Conservation (phyloP, 2,329 filamentous ascomycete species). For the Pyrenophora tritici-repentis region DNA sequence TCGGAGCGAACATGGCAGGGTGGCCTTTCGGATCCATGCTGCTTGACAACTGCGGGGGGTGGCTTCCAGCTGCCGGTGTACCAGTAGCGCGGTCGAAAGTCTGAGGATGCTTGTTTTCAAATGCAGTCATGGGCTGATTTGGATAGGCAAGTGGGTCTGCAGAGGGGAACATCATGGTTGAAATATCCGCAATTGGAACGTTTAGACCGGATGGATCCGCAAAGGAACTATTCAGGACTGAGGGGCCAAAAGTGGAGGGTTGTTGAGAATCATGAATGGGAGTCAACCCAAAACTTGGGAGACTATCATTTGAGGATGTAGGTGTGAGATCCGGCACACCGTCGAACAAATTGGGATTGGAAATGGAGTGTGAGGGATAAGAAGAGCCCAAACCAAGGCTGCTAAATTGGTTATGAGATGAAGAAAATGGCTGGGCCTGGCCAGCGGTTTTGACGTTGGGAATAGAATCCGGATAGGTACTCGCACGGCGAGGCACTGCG, state of each 20-base stretch:
- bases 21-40: slow-evolving; percentile 36
- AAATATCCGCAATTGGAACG: slow-evolving; percentile 67
- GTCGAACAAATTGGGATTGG: slow-evolving; percentile 39
- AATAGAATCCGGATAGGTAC: slow-evolving; percentile 44
- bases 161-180: slow-evolving; percentile 80
- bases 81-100: slow-evolving; percentile 25
- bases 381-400: slow-evolving; percentile 35
- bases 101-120: slow-evolving; percentile 51
- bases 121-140: slow-evolving; percentile 70
- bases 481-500: slow-evolving; percentile 36
- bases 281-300: slow-evolving; percentile 33
- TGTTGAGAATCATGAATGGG: slow-evolving; percentile 29
- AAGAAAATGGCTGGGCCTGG: slow-evolving; percentile 29
- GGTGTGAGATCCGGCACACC: slow-evolving; percentile 40
- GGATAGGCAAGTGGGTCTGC: slow-evolving; percentile 80
- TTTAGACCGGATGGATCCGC: slow-evolving; percentile 43
- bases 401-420: slow-evolving; percentile 37
- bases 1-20: slow-evolving; percentile 29
- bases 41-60: slow-evolving; percentile 3
- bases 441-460: slow-evolving; percentile 36
- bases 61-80: slow-evolving; percentile 6
- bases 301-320: slow-evolving; percentile 37
- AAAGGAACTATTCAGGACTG: slow-evolving; percentile 38
- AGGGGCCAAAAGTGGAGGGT: slow-evolving; percentile 37
- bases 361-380: slow-evolving; percentile 34